phyloP scores from a whole-genome alignment of 768 basidiomycete species.

The Guyanaporus albipodus region DNA sequence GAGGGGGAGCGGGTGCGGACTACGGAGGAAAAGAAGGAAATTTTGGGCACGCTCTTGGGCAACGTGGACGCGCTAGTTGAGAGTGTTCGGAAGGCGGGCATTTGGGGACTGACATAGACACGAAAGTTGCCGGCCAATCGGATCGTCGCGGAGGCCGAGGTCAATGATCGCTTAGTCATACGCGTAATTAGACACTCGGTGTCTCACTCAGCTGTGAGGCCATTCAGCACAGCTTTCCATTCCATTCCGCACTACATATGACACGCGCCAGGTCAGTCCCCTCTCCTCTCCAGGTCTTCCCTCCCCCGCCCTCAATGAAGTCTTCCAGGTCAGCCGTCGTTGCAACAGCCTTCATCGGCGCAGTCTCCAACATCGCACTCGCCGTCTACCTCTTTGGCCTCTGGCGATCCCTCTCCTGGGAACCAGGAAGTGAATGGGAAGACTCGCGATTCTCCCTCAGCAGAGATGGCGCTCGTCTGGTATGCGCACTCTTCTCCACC shows the following conservation, averaged over 20 bases:
- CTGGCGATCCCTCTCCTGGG: conserved; percentile 45
- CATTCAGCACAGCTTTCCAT: background rate
- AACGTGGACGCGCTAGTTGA: conserved; percentile 91
- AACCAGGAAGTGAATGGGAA: conserved; percentile 48
- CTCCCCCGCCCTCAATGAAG: conserved; percentile 4
- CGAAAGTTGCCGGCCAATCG: conserved; percentile 3
- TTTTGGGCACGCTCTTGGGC: conserved; percentile 77
- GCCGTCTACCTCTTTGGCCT: conserved; percentile 39
- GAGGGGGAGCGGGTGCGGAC: conserved; percentile 38
- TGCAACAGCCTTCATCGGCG: conserved; percentile 37
- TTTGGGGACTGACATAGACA: conserved; percentile 72
- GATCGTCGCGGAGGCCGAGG: background rate
- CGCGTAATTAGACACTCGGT: background rate
- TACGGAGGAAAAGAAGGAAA: conserved; percentile 79
- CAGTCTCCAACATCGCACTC: conserved; percentile 38
- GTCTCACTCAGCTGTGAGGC: conserved; percentile 15
- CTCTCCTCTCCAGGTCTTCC: background rate
- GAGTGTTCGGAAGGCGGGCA: conserved; percentile 78
- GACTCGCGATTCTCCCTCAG: conserved; percentile 38
- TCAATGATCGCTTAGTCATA: conserved; percentile 11
- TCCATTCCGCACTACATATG: conserved; percentile 10
- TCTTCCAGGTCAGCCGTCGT: conserved; percentile 35
- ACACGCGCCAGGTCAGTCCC: background rate
- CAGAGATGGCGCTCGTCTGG: conserved; percentile 39
- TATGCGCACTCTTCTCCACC: conserved; percentile 60